phyloP scores from a whole-genome alignment of 2,329 filamentous ascomycete species.

The Alternaria sp. region DNA sequence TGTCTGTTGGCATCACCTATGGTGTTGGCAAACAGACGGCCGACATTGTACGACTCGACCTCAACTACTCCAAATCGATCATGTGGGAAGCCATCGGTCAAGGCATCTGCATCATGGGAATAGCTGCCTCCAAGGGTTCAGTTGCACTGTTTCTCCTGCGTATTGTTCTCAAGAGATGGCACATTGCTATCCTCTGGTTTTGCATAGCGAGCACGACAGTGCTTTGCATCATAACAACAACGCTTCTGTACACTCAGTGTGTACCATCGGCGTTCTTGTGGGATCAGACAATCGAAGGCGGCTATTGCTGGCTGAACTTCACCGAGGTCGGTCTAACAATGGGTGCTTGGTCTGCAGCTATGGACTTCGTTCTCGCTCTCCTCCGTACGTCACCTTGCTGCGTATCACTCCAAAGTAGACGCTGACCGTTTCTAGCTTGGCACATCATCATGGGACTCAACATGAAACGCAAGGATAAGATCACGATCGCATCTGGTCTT shows the following conservation, averaged over 20 bases:
- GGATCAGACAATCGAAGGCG: constrained; percentile 32
- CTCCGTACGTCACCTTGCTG: constrained; percentile 22
- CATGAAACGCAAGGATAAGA: constrained; percentile 45
- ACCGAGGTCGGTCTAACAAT: constrained; percentile 35
- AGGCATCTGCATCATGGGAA: constrained; percentile 40
- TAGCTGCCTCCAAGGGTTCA: constrained; percentile 38
- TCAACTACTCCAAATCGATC: constrained; percentile 38
- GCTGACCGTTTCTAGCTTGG: constrained; percentile 26
- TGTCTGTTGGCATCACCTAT: constrained; percentile 31
- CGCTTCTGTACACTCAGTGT: constrained; percentile 37
- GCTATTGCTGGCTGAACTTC: constrained; percentile 37
- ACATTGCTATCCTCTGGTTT: constrained; percentile 39
- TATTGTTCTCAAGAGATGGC: constrained; percentile 38
- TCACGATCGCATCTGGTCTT: constrained; percentile 40
- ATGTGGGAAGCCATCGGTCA: constrained; percentile 42
- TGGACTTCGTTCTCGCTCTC: constrained; percentile 46
- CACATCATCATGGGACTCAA: constrained; percentile 41
- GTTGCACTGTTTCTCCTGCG: constrained; percentile 41
- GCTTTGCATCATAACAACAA: constrained; percentile 35
- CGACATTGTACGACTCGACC: constrained; percentile 19
- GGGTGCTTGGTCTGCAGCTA: constrained; percentile 41
- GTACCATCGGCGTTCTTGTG: constrained; percentile 34
- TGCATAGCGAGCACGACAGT: constrained; percentile 35
- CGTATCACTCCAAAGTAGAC: background rate
- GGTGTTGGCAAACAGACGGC: constrained; percentile 37